Base-by-base conservation (phyloP, 140 eudicot species). In the Cichorium intybus region DNA sequence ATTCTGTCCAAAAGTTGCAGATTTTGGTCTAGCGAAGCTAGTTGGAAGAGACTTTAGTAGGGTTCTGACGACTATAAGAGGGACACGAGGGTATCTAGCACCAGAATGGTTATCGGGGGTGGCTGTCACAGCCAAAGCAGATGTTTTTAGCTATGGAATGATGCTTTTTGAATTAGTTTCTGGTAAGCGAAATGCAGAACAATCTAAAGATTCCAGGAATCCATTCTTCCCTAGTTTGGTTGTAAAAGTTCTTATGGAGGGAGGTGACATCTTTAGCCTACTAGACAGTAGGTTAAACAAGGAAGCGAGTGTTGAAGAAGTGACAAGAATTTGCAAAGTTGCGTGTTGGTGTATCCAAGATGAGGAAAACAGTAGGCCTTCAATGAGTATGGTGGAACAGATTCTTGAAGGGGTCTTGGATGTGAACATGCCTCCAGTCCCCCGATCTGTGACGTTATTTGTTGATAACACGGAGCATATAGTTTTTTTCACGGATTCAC, bases 321-420 rank as follows among this genome's bases (percentile, higher is more conserved):
- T 83, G 0, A 61, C 33, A 4, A 81, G 56, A 62, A 16, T 83
- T 27, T 71, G 79, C 18, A 77, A 80, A 72, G 69, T 86, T 46
- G 95, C 95, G 28, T 81, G 77, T 45, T 89, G 92, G 97, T 89
- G 97, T 70, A 74, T 85, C 9, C 91, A 89, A 79, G 97, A 81
- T 10, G 83, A 81, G 24, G 95, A 74, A 72, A 57, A 60, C 10
- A 53, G 39, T 0, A 79, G 97, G 58, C 97, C 97, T 24, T 45
- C 81, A 2, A 83, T 83, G 92, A 79, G 89, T 24, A 74, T 41
- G 50, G 81, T 86, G 16, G 95, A 79, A 73, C 88, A 79, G 72
- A 83, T 83, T 17, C 91, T 89, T 56, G 97, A 89, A 62, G 86
- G 95, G 8, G 66, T 55, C 65, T 31, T 73, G 53, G 85, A 76